Base-by-base conservation (phyloP, 352 stramenopile genomes). In the Thraustotheca clavata region DNA sequence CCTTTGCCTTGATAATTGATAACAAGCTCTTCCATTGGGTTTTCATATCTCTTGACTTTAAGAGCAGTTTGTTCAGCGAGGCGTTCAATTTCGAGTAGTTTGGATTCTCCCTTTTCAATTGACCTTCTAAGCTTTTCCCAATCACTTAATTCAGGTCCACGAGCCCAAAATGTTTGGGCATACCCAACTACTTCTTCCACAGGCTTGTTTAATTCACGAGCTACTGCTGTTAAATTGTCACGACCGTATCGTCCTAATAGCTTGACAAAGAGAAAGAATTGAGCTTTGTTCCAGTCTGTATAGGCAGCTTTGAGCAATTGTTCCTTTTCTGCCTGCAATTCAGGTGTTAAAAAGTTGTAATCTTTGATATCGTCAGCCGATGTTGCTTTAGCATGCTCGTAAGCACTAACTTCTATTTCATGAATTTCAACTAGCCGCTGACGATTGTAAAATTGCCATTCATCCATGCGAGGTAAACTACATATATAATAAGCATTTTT, bases 251-350 rank as follows among this genome's bases (percentile, higher is more conserved):
- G 83, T 40, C 81, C 83, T 32, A 91, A 62, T 48, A 94, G 57
- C 68, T 91, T 94, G 59, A 92, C 83, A 49, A 91, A 94, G 14
- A 92, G 60, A 55, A 89, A 92, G 54, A 89, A 92, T 49, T 92
- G 81, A 6, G 85, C 81, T 66, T 94, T 94, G 70, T 92, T 94
- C 83, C 85, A 94, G 55, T 94, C 81, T 3, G 78, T 70, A 67
- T 87, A 92, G 1, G 73, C 85, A 71, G 98, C 86, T 27, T 67
- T 46, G 18, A 99, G 67, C 14, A 99, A 71, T 48, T 81, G 62
- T 41, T 92, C 72, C 69, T 99, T 99, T 69, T 99, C 96, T 24
- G 79, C 65, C 27, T 94, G 72, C 26, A 95, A 77, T 35, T 96
- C 88, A 12, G 86, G 73, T n/a, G 67, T 85, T 8, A 98, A 66